Percentiles rank a stretch among this genome's conserved stretches.
Evolutionary conservation across 2,329 filamentous ascomycete species (phyloP).

Genomic region (Neopestalotiopsis clavispora): DNA sequence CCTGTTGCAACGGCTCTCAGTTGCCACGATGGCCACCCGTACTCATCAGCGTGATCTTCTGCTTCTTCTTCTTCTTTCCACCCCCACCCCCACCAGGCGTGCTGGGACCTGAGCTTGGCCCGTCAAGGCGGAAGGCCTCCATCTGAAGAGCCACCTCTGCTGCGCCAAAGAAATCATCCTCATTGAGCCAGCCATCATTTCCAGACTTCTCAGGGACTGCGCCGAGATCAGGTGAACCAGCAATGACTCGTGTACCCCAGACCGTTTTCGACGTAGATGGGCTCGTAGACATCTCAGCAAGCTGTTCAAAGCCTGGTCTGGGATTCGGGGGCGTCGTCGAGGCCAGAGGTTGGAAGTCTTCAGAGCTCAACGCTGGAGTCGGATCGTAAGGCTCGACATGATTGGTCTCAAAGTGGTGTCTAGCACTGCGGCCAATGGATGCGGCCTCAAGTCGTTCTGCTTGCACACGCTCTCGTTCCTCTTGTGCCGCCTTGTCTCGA

Average conservation of each 20-base stretch:
- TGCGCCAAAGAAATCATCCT: conserved; percentile 72
- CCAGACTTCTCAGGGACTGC: conserved; percentile 43
- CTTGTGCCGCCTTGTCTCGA: conserved; percentile 80
- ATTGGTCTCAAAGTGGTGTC: conserved; percentile 43
- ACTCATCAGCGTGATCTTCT: conserved; percentile 76
- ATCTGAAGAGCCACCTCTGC: conserved; percentile 66
- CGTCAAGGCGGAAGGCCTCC: conserved; percentile 54
- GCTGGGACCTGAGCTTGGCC: conserved; percentile 23
- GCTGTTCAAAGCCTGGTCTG: conserved; percentile 65
- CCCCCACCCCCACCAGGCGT: conserved; percentile 35
- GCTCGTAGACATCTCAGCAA: conserved; percentile 82
- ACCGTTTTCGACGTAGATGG: conserved; percentile 80
- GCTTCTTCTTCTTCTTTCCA: conserved; percentile 68
- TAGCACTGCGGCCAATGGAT: conserved; percentile 61
- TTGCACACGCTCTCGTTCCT: conserved; percentile 83
- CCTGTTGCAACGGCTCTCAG: conserved; percentile 19
- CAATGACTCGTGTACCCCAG: conserved; percentile 84
- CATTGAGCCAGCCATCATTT: conserved; percentile 87
- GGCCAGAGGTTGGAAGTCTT: conserved; percentile 70
- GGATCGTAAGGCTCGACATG: conserved; percentile 45
- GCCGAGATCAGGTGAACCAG: conserved; percentile 60
- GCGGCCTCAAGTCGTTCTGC: conserved; percentile 82
- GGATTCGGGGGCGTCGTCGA: conserved; percentile 60
- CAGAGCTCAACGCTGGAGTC: conserved; percentile 51
- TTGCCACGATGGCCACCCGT: conserved; percentile 56